phyloP scores from a whole-genome alignment of 306 rosid genomes.

The Myrica gale region DNA sequence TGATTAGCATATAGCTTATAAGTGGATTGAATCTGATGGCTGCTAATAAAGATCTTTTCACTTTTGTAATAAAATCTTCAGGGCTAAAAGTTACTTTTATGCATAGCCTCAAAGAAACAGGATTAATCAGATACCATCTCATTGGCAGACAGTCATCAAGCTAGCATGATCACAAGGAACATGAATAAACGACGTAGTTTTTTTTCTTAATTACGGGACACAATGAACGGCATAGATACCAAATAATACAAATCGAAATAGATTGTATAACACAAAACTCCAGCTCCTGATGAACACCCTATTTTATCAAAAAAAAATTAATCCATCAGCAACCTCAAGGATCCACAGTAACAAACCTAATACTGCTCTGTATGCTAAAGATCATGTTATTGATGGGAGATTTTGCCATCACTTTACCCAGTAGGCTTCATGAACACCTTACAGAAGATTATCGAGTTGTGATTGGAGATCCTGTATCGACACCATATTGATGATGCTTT shows the following conservation, averaged over 20 bases:
- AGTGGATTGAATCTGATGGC: no score
- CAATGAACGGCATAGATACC: background rate
- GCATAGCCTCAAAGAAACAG: background rate
- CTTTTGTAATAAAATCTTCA: no score
- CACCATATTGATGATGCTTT: slow-evolving; percentile 58
- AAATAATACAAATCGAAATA: background rate
- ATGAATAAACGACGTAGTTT: background rate
- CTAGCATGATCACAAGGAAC: background rate
- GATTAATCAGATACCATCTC: background rate
- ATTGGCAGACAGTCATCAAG: background rate
- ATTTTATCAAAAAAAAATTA: no score
- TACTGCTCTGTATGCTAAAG: background rate
- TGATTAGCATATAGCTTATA: no score
- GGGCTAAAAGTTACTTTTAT: background rate
- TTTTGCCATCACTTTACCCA: slow-evolving; percentile 4
- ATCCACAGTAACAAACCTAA: background rate
- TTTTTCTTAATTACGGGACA: background rate
- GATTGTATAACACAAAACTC: background rate
- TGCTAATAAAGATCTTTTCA: no score
- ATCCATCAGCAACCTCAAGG: background rate
- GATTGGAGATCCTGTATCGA: slow-evolving; percentile 63
- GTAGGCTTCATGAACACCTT: slow-evolving; percentile 29
- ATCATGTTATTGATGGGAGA: background rate
- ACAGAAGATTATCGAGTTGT: slow-evolving; percentile 70
- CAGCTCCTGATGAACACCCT: background rate